phyloP scores from a whole-genome alignment of 139 green algal genomes.

The Tetradesmus lagerheimii region DNA sequence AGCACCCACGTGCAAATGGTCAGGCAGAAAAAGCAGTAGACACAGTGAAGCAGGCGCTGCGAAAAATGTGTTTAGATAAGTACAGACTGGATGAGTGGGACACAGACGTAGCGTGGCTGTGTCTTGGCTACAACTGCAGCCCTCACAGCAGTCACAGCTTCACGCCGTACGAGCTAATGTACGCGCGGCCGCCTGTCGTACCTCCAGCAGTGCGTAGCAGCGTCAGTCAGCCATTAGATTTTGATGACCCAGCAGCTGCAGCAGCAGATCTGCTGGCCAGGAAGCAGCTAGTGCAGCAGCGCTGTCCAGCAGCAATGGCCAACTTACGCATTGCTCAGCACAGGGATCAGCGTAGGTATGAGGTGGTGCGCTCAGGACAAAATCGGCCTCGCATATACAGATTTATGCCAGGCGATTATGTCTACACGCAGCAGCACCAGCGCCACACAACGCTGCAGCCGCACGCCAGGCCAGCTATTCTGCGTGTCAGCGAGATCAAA shows the following conservation, averaged over 20 bases:
- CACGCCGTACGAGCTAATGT: slow-evolving; percentile 35
- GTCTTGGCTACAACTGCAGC: slow-evolving; percentile 28
- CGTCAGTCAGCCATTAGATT: background rate
- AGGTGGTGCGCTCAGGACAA: background rate
- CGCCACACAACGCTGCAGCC: background rate
- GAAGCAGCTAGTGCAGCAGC: background rate
- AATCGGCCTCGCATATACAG: background rate
- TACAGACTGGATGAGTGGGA: slow-evolving; percentile 12
- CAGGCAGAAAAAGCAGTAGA: slow-evolving; percentile 22
- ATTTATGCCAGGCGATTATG: slow-evolving; percentile 27
- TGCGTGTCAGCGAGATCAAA: background rate
- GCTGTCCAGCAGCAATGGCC: background rate
- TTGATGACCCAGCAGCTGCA: slow-evolving; percentile 1
- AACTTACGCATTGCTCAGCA: slow-evolving; percentile 48
- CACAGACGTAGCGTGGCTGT: background rate
- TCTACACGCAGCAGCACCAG: slow-evolving; percentile 1
- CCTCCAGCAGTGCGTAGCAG: slow-evolving; percentile 8
- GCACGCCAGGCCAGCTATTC: background rate
- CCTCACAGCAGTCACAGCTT: slow-evolving; percentile 6
- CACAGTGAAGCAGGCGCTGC: slow-evolving; percentile 12
- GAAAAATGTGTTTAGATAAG: background rate
- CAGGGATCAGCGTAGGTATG: slow-evolving; percentile 19
- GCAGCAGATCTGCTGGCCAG: slow-evolving; percentile 16
- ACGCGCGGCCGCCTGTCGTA: slow-evolving; percentile 13
- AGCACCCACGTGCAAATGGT: background rate